A percentile compares a stretch with the other conserved stretches of the same genome.
These are phyloP conservation scores for Leccinum boreale DNA, from an alignment of 768 basidiomycete species.

Conservation along the genomic window DNA sequence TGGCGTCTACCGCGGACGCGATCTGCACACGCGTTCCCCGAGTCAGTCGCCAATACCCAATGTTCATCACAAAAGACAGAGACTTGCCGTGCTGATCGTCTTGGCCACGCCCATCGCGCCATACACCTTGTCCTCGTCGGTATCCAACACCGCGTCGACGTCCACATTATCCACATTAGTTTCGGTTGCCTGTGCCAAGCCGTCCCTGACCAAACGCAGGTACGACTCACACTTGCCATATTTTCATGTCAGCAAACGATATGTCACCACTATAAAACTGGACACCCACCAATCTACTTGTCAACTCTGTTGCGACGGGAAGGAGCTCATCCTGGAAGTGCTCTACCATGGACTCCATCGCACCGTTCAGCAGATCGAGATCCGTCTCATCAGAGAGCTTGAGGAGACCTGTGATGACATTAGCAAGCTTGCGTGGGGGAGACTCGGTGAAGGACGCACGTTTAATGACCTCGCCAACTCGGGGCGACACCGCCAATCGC, in stretches of 20 bases:
- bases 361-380: conserved; percentile 75
- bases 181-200: conserved; percentile 49
- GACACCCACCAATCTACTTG: conserved; percentile 64
- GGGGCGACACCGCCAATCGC: conserved; percentile 62
- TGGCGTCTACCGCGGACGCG: conserved; percentile 67
- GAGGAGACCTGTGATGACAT: conserved; percentile 58
- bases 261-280: background rate
- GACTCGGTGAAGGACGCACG: conserved; percentile 39
- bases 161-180: conserved; percentile 48
- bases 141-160: conserved; percentile 53
- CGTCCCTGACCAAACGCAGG: conserved; percentile 71
- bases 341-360: conserved; percentile 86
- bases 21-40: conserved; percentile 46
- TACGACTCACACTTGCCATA: conserved; percentile 72
- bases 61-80: background rate
- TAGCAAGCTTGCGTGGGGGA: background rate
- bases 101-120: conserved; percentile 86
- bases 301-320: conserved; percentile 57
- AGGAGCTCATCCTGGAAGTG: conserved; percentile 79
- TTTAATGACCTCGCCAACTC: conserved; percentile 85
- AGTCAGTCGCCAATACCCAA: background rate
- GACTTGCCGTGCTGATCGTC: conserved; percentile 72
- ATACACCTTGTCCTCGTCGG: conserved; percentile 84
- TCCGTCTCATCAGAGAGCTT: conserved; percentile 91
- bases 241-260: background rate